Base-by-base conservation (phyloP, 495 filamentous ascomycete species). In the Aspergillus sclerotioniger region DNA sequence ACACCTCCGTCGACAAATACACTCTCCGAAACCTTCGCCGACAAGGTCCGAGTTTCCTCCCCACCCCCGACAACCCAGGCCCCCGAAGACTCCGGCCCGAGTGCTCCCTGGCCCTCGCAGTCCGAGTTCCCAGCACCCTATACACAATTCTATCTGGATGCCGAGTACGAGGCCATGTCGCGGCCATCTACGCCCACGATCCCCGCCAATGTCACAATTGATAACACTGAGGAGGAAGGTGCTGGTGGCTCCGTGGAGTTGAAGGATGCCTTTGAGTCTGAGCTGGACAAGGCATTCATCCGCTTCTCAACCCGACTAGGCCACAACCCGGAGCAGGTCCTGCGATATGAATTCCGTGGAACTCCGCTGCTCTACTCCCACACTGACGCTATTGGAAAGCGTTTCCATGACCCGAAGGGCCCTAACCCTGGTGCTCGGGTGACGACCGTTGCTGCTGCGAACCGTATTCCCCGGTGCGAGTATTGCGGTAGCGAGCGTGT, bases 291-390 rank as follows among this genome's bases (percentile, higher is more conserved):
- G 47, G 85, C 87, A 0, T 99, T 99, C 76, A 91, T 96, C 69
- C 87, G 85, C 54, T 82, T 99, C 69, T 92, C 95, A 0, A 92
- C 92, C 64, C 77, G 91, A 3, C 80, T 97, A 8, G 84, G 82
- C 0, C 90, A 98, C 69, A 98, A 98, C 72, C 91, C 94, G 0
- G 91, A 96, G 60, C 94, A 98, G 65, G 87, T 92, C 13, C 84
- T 99, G 33, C 85, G 95, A 43, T 99, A 98, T 66, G 92, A 98
- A 69, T 95, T 90, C 70, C 78, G 75, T 1, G 95, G 94, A 0
- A 61, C 74, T 21, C 93, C 95, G 21, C 69, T 99, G 39, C 79
- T 98, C 12, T 98, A 96, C 68, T 84, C 82, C 17, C 87, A 87
- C 63, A 77, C 67, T 3, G 94, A 98, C 61, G 74, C 75, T 10